These are phyloP conservation scores for Botrytis tulipae DNA, from an alignment of 2,329 filamentous ascomycete species.

Conservation along the genomic window DNA sequence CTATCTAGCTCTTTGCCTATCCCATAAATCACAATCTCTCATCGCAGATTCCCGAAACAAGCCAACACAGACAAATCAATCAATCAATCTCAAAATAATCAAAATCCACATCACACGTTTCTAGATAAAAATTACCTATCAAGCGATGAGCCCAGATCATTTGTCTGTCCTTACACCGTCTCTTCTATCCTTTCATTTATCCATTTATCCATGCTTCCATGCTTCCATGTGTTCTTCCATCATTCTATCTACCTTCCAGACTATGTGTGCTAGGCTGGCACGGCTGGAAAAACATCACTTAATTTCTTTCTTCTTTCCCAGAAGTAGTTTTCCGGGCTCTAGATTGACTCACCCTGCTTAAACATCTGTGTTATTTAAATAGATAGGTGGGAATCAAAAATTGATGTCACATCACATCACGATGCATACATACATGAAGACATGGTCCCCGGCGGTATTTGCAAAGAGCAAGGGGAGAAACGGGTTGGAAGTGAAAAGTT, in stretches of 20 bases:
- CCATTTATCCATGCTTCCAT: not conserved
- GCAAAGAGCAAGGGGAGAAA: not conserved
- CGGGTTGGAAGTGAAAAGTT: not conserved
- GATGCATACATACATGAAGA: not conserved
- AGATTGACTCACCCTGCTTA: not conserved
- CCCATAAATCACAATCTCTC: not conserved
- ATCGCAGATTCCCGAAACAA: conserved; percentile 12
- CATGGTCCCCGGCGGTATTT: not conserved
- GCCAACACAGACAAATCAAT: not conserved
- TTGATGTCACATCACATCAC: conserved; percentile 7
- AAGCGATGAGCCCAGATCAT: conserved; percentile 9
- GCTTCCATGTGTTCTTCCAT: not conserved
- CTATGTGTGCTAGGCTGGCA: not conserved
- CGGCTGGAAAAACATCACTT: not conserved
- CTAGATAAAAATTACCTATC: not conserved
- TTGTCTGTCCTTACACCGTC: not conserved
- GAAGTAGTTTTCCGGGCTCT: not conserved
- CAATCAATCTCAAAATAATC: not conserved
- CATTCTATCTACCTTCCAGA: not conserved
- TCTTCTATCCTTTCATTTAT: not conserved
- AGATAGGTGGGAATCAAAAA: not conserved
- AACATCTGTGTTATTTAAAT: not conserved
- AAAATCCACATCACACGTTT: conserved; percentile 2
- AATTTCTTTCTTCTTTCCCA: not conserved
- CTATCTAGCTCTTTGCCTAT: not conserved